Conservation (phyloP, 2,329 filamentous ascomycete genomes). For the Sporothrix schenckii region DNA sequence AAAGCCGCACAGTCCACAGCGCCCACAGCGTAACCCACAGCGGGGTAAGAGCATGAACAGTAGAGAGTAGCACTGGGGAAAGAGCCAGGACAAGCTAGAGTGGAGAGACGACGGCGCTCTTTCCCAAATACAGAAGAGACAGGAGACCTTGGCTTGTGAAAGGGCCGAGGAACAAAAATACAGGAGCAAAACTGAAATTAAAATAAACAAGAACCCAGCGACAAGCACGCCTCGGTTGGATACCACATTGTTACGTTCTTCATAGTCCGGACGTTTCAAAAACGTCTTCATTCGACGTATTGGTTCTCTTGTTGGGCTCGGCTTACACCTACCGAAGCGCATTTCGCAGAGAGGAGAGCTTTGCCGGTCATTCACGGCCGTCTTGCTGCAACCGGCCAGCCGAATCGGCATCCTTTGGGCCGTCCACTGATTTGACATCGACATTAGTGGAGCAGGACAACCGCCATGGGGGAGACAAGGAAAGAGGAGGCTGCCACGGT, state of each 20-base stretch:
- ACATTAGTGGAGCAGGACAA: neutral
- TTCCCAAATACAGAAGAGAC: conserved; percentile 19
- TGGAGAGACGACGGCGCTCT: conserved; percentile 25
- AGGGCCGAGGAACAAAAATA: conserved; percentile 29
- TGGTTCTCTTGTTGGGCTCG: neutral
- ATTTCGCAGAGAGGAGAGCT: neutral
- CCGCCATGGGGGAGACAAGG: conserved; percentile 3
- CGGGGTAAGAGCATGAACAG: conserved; percentile 13
- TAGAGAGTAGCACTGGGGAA: conserved; percentile 14
- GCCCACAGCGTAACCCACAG: neutral
- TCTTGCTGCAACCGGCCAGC: neutral
- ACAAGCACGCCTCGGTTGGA: neutral
- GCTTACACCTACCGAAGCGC: conserved; percentile 8
- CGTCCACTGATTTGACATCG: neutral
- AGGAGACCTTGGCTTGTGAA: conserved; percentile 28
- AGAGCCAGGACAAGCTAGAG: neutral
- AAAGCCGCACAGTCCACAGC: neutral
- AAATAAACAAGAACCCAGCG: neutral
- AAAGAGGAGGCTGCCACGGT: neutral
- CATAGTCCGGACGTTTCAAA: neutral
- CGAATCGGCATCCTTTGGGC: neutral
- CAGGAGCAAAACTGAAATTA: neutral
- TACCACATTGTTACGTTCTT: neutral
- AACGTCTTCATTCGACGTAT: neutral
- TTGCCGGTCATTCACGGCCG: neutral